phyloP scores from a whole-genome alignment of 352 stramenopile species.

The Phytopythium sindhum region DNA sequence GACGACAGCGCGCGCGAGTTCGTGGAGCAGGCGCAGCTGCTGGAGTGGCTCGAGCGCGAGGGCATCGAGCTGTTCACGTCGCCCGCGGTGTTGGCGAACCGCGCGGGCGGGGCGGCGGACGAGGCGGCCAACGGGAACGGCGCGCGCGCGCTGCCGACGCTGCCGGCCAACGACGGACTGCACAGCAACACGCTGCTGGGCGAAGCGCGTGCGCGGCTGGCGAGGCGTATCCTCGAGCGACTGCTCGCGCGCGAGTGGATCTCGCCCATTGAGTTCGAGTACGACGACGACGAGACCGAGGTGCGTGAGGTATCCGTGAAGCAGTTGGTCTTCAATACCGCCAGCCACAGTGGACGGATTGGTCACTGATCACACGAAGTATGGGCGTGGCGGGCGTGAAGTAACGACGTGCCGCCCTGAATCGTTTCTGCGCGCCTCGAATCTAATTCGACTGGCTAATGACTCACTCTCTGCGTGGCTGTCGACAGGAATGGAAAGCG shows the following conservation, averaged over 20 bases:
- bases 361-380: not conserved
- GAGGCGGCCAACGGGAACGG: not conserved
- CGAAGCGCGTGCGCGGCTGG: conserved; percentile 32
- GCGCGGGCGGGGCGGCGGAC: conserved; percentile 9
- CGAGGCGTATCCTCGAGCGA: conserved; percentile 40
- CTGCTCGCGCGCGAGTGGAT: conserved; percentile 66
- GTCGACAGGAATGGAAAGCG: conserved; percentile 32
- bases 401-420: not conserved
- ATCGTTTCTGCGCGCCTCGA: not conserved
- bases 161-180: conserved; percentile 1
- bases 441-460: not conserved
- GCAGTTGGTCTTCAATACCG: not conserved
- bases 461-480: not conserved
- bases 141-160: conserved; percentile 14
- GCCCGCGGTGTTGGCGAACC: conserved; percentile 20
- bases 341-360: not conserved
- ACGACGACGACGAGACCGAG: conserved; percentile 40
- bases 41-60: conserved; percentile 70
- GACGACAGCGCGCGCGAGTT: conserved; percentile 72
- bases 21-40: conserved; percentile 56
- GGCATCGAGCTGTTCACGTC: conserved; percentile 59
- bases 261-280: conserved; percentile 46
- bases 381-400: not conserved
- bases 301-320: conserved; percentile 13
- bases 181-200: conserved; percentile 20